Base-by-base conservation (phyloP, 2,329 filamentous ascomycete species). In the Torrubiella hemipterigena region DNA sequence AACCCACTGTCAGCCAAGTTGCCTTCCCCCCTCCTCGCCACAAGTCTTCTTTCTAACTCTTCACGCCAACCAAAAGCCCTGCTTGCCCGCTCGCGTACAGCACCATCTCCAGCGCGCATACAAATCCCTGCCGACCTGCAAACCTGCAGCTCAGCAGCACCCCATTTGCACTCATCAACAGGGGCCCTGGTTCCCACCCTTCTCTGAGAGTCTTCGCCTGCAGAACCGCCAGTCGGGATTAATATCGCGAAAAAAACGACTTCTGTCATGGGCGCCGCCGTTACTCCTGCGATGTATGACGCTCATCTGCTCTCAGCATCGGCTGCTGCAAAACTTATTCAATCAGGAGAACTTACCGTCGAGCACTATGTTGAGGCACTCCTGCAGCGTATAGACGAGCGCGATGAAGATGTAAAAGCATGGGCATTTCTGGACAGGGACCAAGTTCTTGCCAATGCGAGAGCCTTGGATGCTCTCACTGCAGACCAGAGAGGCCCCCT, bases 361-460 rank as follows among this genome's bases (percentile, higher is more conserved):
- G 59, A 65, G 40, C 45, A 56, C 7, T 70, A 70, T 40, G 65
- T 61, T 3, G 49, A 48, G 18, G 61, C 65, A 0, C 48, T 72
- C 3, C 55, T 73, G 9, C 34, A 47, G 1, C 61, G 56, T 11
- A 65, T 70, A 30, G 43, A 57, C 19, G 36, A 51, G 11, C 52
- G 66, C 4, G 63, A 71, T 37, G 37, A 47, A 7, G 42, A 50
- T 1, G 59, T 71, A 7, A 58, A 63, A 36, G 67, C 67, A 8
- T 71, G 68, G 68, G 63, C 55, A 0, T 58, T 63, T 34, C 49
- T 69, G 4, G 50, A 65, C 37, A 54, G 52, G 1, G 50, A 58
- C 1, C 46, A 55, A n/a, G 60, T 74, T 3, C 48, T 75, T 2
- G 42, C 52, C 12, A 60, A 67, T 34, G 72, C 73, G 1, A 54